phyloP scores from a whole-genome alignment of 306 rosid species.

The Erythrophleum fordii region DNA sequence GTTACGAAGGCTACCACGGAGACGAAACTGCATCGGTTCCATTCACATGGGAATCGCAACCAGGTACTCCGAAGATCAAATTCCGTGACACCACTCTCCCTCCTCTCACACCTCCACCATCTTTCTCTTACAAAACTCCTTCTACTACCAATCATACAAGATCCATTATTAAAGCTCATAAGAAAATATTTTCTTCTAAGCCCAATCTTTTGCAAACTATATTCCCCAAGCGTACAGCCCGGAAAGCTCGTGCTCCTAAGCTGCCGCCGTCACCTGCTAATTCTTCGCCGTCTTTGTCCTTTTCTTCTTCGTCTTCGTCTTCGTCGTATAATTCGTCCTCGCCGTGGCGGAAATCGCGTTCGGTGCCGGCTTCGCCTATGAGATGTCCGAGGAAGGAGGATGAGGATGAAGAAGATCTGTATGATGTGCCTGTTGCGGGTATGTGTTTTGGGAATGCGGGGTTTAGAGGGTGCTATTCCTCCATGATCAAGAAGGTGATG shows the following conservation, averaged over 20 bases:
- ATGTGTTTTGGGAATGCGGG: background rate
- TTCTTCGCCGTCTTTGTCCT: background rate
- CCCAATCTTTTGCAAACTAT: background rate
- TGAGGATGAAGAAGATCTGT: background rate
- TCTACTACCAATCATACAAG: background rate
- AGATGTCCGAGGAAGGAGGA: background rate
- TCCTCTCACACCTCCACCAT: slow-evolving; percentile 12
- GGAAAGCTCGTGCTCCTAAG: background rate
- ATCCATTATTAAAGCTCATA: background rate
- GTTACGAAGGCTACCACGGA: slow-evolving; percentile 22
- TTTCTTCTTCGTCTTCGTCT: background rate
- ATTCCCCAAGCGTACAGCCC: slow-evolving; percentile 1
- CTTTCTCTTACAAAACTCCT: background rate
- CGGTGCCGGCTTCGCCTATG: background rate
- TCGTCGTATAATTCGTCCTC: background rate
- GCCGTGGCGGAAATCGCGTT: background rate
- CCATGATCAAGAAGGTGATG: slow-evolving; percentile 8
- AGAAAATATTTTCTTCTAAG: background rate
- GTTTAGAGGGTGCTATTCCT: background rate
- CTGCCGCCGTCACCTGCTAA: background rate
- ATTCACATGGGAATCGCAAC: slow-evolving; percentile 13
- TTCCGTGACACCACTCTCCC: background rate
- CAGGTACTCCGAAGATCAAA: slow-evolving; percentile 7
- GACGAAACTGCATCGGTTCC: slow-evolving; percentile 5
- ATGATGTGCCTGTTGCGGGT: background rate